Base-by-base conservation (phyloP, 78 protist species). In the Dictyostelium citrinum region DNA sequence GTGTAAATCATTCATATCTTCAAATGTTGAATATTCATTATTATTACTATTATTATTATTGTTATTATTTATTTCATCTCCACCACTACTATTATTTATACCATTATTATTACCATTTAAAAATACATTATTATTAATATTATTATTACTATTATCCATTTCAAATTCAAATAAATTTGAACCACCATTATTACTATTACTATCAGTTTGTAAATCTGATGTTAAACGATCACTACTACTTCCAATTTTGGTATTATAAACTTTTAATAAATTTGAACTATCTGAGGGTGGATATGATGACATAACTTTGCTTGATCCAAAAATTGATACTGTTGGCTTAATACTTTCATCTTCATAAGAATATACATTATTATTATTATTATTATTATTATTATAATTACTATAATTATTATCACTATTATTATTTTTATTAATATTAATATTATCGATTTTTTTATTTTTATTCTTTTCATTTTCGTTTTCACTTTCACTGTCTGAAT, bases 241-340 rank as follows among this genome's bases (percentile, higher is more conserved):
- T 43, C 29, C 12, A 9, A 64, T 64, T 27, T 64, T 64, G 2
- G 24, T 9, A 64, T 27, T 27, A 27, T 27, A 22, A 64, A 27
- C 72, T 27, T 64, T 64, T 22, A 27, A 27, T 70, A 70, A 31
- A 29, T 29, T 16, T 5, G 77, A 35, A 29, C 24, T 31, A 70
- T 70, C 35, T 33, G 77, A 70, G 5, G 77, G 77, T 33, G 77
- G 77, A 70, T 70, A 70, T 70, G 77, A 70, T 33, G 77, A 70
- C 77, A 70, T 70, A 12, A 70, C 35, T 14, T 70, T 70, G 17
- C 77, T 75, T 41, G 81, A 75, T 22, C 58, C 81, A 75, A 41
- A 75, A 11, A 43, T 41, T 41, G 58, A n/a, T 22, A 43, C 49
- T 41, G 81, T 43, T 41, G 55, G 51, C 24, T 10, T 24, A 41